Evolutionary conservation across 192 early-diverging fungal genomes (phyloP), one percentile per base, ranked within the genome.

Genomic region (Pecoramyces ruminantium): DNA sequence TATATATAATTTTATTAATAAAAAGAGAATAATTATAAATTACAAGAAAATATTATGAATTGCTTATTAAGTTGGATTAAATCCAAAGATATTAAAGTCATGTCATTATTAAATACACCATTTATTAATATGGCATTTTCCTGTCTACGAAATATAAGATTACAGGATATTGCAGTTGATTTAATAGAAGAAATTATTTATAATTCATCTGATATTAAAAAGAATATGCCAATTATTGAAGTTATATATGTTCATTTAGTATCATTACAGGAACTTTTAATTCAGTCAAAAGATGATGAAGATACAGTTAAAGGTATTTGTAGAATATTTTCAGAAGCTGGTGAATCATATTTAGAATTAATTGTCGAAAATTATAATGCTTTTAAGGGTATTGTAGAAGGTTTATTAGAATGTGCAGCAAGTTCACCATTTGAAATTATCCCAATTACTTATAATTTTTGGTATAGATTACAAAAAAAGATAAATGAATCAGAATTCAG

Each of bases 381-480:
- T 3, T 97, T 95, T 82, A 84, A 83, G 30, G 86, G 87, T 12
- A 88, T 98, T n/a, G 87, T 98, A 12, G 90, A 92, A 17, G 95
- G 92, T 11, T 90, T 99, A 79, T 89, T 94, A 13, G 88, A 92
- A 78, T 97, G 96, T 81, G 93, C 94, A 29, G 88, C 92, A 21
- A 89, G 89, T 81, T 89, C 92, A 21, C 93, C 93, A 79, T 85
- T 96, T 21, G 96, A 98, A 34, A 93, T 96, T 30, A 93, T 94
- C 15, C 87, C 87, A 39, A 95, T 97, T 88, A 94, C 96, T 28
- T 97, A 97, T 86, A 87, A 90, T 25, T 97, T 97, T 78, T 99
- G 98, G 98, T 90, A 89, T 51, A 84, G 87, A 78, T 87, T 98
- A 77, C 90, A 93, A 0, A 92, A 94, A n/a, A 86, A 84, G 34